phyloP scores from a whole-genome alignment of 768 basidiomycete species.

The Zangia roseola region DNA sequence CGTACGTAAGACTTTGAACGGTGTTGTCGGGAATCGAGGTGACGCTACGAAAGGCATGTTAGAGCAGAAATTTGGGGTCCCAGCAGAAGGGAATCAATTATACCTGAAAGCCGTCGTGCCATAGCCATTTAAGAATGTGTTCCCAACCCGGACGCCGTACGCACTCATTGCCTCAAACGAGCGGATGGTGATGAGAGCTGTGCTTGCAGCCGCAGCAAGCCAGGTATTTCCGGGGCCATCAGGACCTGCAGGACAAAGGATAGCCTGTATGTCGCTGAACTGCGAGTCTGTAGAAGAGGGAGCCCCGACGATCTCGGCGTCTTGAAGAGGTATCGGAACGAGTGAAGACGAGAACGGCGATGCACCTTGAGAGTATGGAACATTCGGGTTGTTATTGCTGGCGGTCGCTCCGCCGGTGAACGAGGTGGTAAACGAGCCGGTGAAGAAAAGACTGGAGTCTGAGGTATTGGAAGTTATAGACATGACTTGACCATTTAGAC shows the following conservation, averaged over 20 bases:
- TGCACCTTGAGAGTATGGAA: slow-evolving; percentile 78
- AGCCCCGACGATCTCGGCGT: slow-evolving; percentile 55
- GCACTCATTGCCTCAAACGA: slow-evolving; percentile 73
- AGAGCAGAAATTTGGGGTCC: slow-evolving; percentile 2
- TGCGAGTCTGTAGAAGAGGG: slow-evolving; percentile 60
- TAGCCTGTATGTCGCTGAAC: slow-evolving; percentile 62
- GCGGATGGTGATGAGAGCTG: slow-evolving; percentile 73
- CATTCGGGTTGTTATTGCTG: slow-evolving; percentile 79
- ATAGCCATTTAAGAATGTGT: slow-evolving; percentile 78
- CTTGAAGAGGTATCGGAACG: slow-evolving; percentile 70
- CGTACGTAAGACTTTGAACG: slow-evolving; percentile 71
- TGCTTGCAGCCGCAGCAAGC: slow-evolving; percentile 72
- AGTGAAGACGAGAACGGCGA: slow-evolving; percentile 88
- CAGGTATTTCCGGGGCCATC: slow-evolving; percentile 83
- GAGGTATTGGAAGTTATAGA: slow-evolving; percentile 78
- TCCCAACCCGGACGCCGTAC: slow-evolving; percentile 84
- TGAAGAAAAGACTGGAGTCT: slow-evolving; percentile 74
- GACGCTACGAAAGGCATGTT: slow-evolving; percentile 48
- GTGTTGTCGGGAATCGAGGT: slow-evolving; percentile 89
- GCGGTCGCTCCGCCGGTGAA: slow-evolving; percentile 53
- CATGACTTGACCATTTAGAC: slow-evolving; percentile 66
- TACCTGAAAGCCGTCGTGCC: slow-evolving; percentile 91
- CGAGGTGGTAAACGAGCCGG: slow-evolving; percentile 81
- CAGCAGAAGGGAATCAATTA: background rate
- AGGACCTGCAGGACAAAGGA: slow-evolving; percentile 83